Base-by-base conservation (phyloP, 352 stramenopile genomes). In the Sclerospora graminicola region DNA sequence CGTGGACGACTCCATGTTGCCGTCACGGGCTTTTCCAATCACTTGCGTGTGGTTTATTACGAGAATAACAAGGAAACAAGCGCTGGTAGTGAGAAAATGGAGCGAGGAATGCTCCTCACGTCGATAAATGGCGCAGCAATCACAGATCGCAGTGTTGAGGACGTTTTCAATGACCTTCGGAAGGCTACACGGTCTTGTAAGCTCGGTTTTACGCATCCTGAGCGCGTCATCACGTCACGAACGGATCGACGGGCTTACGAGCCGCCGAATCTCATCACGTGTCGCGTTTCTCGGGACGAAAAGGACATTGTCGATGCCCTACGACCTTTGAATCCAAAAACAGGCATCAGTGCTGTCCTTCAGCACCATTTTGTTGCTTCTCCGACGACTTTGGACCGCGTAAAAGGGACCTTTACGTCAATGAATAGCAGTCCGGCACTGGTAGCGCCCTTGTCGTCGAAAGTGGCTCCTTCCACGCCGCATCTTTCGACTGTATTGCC, bases 101-200 rank as follows among this genome's bases (percentile, higher is more conserved):
- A 67, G 4, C 49, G 58, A 10, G 79, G 79, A 9, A 63, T 84
- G 19, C 40, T 84, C 5, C 49, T 90, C 39, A 75, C 68, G 0
- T 87, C 75, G 0, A 60, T 88, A 7, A 85, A 90, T 47, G 79
- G 75, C 15, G 18, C 55, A 18, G 46, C 54, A 8, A 54, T 84
- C 1, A 50, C 35, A 2, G 50, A 72, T 10, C 58, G 72, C 19
- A 64, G 59, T 13, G 76, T 76, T 31, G 63, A 36, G 0, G 60
- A 87, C 11, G 60, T 84, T 7, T 28, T 87, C 2, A 41, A 62
- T 10, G 57, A 64, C 27, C 75, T 90, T 19, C 66, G 80, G 36
- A 45, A 57, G 24, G 51, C 71, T 2, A 6, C 45, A 20, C 73
- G 75, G 0, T 73, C 75, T 18, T 46, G 88, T 5, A 58, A 52